Evolutionary conservation across 805 yeast genomes (phyloP), one percentile per base, ranked within the genome.

Genomic region (Candida ascalaphidarum): DNA sequence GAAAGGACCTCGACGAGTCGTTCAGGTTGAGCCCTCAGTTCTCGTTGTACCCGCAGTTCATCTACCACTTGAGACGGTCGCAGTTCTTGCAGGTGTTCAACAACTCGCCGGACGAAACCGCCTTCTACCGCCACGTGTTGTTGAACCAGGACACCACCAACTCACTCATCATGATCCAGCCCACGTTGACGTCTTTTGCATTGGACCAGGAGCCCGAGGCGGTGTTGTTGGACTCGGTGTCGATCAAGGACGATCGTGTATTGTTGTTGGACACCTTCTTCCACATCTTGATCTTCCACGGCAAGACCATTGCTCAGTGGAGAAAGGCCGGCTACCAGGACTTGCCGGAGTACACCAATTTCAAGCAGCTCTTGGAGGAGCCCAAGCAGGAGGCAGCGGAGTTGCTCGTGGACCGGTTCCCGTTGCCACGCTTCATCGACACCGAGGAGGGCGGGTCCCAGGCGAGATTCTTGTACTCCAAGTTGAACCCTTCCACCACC

Each of bases 371-470:
- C 55, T 73, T 92, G 45, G 89, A 84, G 34, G 88, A 79, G 39
- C 96, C 98, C 25, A 78, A 84, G 48, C 70, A 71, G 30, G 99
- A 92, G 57, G 97, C 97, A 14, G 89, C 95, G 5, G 85, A 81
- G 44, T 67, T 94, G 39, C 74, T 92, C 46, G 74, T 81, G 21
- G 97, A 92, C 51, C 74, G 99, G 51, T 89, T 85, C 76, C 99
- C 99, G 44, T 68, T 92, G 49, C 99, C 99, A 26, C 75, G 98
- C 59, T 92, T 89, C 50, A 88, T 92, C 43, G 95, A 89, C 46
- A 85, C 96, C 34, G 96, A 89, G 52, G 96, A 89, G 45, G 97
- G 98, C 46, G 96, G 96, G 31, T 88, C 96, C 11, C 99, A 92
- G 61, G 96, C 97, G 3, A 78, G 99, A 61, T 92, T 92, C 69